Percentiles rank a stretch among this genome's conserved stretches.
These are phyloP conservation scores for Aaosphaeria pasadenensis DNA, from an alignment of 2,329 filamentous ascomycete species.

Conservation along the genomic window DNA sequence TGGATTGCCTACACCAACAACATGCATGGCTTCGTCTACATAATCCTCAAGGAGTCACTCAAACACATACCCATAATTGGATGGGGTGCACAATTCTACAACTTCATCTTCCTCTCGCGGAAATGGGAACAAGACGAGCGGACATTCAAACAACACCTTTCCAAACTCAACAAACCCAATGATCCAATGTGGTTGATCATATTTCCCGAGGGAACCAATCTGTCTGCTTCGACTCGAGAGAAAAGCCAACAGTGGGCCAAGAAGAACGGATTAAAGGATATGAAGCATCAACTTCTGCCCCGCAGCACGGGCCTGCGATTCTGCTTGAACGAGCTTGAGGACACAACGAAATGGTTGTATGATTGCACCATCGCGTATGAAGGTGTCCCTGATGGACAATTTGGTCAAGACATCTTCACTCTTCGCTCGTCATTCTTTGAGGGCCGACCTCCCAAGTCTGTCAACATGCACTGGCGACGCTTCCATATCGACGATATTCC, in stretches of 20 bases:
- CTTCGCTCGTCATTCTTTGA: constrained; percentile 84
- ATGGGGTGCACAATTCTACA: constrained; percentile 78
- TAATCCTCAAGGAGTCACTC: constrained; percentile 84
- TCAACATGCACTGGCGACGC: constrained; percentile 94
- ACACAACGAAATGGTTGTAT: constrained; percentile 77
- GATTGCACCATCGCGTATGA: constrained; percentile 96
- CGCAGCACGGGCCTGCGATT: constrained; percentile 79
- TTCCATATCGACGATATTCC: constrained; percentile 81
- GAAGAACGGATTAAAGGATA: constrained; percentile 70
- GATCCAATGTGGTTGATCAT: constrained; percentile 89
- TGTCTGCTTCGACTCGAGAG: constrained; percentile 65
- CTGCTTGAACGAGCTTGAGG: constrained; percentile 71
- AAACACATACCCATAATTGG: constrained; percentile 79
- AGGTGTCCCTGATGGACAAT: constrained; percentile 70
- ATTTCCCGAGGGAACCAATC: constrained; percentile 85
- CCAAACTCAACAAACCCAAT: constrained; percentile 65
- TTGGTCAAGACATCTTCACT: constrained; percentile 88
- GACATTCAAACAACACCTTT: constrained; percentile 70
- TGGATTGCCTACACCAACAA: constrained; percentile 85
- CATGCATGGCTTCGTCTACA: constrained; percentile 84
- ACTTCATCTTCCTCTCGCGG: constrained; percentile 88
- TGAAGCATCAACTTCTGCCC: constrained; percentile 72
- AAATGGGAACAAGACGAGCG: constrained; percentile 80
- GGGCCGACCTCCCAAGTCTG: constrained; percentile 85
- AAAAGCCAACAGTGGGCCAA: constrained; percentile 74